Conservation (phyloP, 306 rosid genomes). For the Pyrus communis region DNA sequence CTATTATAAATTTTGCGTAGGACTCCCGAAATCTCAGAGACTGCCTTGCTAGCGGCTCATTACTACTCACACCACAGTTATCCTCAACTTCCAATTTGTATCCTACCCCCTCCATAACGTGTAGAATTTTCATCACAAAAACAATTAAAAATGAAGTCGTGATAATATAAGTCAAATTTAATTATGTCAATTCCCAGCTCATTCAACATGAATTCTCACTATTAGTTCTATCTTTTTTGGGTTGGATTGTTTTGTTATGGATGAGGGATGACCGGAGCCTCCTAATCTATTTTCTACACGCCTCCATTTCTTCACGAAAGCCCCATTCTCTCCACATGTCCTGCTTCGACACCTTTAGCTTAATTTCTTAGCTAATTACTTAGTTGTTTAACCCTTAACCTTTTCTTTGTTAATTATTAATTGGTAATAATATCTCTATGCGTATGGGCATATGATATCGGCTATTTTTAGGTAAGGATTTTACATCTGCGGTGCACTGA, state of each 20-base stretch:
- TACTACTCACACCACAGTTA: background rate
- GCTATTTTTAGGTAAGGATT: constrained; percentile 45
- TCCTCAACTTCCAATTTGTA: background rate
- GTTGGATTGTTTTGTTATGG: background rate
- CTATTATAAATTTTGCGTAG: too few species aligned
- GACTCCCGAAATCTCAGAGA: too few species aligned
- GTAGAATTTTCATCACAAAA: background rate
- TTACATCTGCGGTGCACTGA: constrained; percentile 39
- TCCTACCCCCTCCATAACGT: background rate
- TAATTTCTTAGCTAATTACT: background rate
- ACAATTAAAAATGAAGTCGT: background rate
- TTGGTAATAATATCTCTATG: background rate
- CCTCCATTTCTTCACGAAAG: constrained; percentile 28
- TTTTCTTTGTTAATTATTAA: background rate
- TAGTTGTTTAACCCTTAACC: background rate
- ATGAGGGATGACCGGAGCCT: constrained; percentile 21
- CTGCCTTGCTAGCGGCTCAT: background rate
- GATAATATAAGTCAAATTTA: background rate
- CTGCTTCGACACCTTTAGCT: background rate
- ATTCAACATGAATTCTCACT: background rate
- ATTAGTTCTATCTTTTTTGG: background rate
- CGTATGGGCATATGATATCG: background rate
- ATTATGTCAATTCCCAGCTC: too few species aligned
- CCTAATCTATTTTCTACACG: constrained; percentile 33
- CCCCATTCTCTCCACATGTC: background rate